Evolutionary conservation across 176 grass and related monocot species (phyloP), one percentile per base, ranked within the genome.

Genomic region (Metroxylon sagu): DNA sequence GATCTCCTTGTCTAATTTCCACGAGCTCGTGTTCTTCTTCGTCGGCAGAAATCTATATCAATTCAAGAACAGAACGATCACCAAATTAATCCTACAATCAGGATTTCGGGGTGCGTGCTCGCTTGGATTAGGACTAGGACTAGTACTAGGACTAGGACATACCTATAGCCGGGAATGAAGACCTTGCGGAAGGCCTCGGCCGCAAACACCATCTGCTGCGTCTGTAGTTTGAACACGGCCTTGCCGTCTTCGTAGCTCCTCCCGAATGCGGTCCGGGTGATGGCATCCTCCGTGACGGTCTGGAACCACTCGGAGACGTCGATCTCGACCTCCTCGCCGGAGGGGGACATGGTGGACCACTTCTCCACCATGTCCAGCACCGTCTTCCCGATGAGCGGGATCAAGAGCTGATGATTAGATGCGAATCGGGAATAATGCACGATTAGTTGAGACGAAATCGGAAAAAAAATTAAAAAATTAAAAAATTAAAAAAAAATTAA

Each of bases 91-190:
- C 6, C 31, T 35, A 10, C 31, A 5, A 35, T 35, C 4, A 35
- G 31, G 31, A 4, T 4, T 31, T 6, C 29, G 29, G 21, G 21
- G 21, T 23, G 21, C 21, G 21, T 23, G 21, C 21, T 23, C 21
- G 21, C 29, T 39, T 39, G 35, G 35, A 12, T 39, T 43, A 10
- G 35, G 12, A 43, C 1, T 23, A 23, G 21, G 21, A 23, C 21
- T 23, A 0, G 21, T 0, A 23, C 1, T 1, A 23, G 21, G 21
- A n/a, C n/a, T 1, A 23, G 21, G 53, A 25, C 23, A 18, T 62
- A 95, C 91, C 91, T 90, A 83, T 96, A 96, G 56, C 92, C 92
- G 26, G 92, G 92, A 62, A 96, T 91, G 87, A 96, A 90, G 74
- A 96, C 86, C 75, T 90, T 90, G 50, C 86, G 86, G 50, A 96